These are phyloP conservation scores for Thalia dealbata DNA, from an alignment of 176 grass and related monocot species.

Conservation along the genomic window DNA sequence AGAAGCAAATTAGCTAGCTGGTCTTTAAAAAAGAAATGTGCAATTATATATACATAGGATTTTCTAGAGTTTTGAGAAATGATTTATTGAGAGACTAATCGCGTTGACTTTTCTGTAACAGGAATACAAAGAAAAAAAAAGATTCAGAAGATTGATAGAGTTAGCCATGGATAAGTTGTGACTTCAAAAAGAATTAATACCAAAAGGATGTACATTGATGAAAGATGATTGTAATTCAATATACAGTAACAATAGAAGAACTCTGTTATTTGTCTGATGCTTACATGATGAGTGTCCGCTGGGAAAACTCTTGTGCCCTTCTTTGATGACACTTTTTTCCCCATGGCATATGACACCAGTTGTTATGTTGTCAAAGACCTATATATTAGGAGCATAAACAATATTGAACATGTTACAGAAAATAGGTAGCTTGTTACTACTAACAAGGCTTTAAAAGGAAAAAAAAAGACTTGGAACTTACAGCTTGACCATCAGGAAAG, in stretches of 20 bases:
- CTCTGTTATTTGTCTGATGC: neutral
- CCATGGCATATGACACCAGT: conserved; percentile 7
- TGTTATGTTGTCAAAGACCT: conserved; percentile 5
- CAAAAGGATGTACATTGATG: neutral
- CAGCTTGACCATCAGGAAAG: conserved; percentile 12
- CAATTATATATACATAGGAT: too few species aligned
- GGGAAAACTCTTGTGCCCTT: conserved; percentile 14
- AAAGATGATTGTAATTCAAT: neutral
- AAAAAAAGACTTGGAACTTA: neutral
- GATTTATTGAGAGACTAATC: too few species aligned
- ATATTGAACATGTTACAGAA: neutral
- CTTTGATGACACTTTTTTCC: conserved; percentile 7
- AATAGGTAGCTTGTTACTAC: neutral
- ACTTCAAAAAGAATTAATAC: neutral
- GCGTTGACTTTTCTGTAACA: neutral
- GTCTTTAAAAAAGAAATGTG: too few species aligned
- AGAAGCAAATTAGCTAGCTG: too few species aligned
- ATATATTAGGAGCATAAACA: neutral
- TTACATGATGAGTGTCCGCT: conserved; percentile 10
- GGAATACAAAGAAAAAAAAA: neutral
- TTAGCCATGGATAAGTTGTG: neutral
- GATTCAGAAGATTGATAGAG: neutral
- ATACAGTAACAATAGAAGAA: neutral
- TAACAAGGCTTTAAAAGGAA: neutral
- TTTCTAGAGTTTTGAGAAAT: too few species aligned